These are phyloP conservation scores for Graphilbum sp. DNA, from an alignment of 2,329 filamentous ascomycete genomes.

Conservation along the genomic window DNA sequence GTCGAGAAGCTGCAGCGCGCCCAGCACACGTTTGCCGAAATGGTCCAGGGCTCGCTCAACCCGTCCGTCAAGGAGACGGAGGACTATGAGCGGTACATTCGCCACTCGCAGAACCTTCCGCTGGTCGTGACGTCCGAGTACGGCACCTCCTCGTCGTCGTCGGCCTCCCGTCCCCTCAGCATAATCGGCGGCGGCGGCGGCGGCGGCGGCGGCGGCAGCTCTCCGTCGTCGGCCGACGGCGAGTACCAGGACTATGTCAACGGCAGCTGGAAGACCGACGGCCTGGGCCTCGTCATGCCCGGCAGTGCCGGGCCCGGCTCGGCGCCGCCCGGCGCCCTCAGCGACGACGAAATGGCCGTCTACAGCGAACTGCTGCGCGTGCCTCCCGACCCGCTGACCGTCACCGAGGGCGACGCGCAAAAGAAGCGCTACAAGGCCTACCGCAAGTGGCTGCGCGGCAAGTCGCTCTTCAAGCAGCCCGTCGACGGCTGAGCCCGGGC, in stretches of 20 bases:
- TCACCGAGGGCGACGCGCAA: conserved; percentile 66
- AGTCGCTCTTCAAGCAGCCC: conserved; percentile 90
- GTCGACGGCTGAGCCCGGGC: conserved; percentile 23
- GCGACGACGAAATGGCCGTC: conserved; percentile 50
- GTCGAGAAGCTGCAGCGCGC: conserved; percentile 67
- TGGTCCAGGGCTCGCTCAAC: conserved; percentile 72
- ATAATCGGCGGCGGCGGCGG: too few species aligned
- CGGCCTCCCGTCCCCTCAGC: not conserved
- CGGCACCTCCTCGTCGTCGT: conserved; percentile 12
- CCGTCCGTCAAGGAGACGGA: conserved; percentile 70
- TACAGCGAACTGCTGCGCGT: conserved; percentile 66
- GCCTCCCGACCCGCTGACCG: conserved; percentile 70
- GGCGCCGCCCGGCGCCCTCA: conserved; percentile 7
- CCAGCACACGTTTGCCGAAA: conserved; percentile 77
- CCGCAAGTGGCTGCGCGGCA: conserved; percentile 82
- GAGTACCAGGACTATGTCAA: conserved; percentile 74
- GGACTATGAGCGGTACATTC: conserved; percentile 80
- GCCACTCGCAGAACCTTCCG: conserved; percentile 75
- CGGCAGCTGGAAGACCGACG: conserved; percentile 46
- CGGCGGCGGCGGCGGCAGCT: not conserved
- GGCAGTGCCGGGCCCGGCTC: too few species aligned
- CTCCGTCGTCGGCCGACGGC: conserved; percentile 26
- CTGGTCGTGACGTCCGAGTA: conserved; percentile 47
- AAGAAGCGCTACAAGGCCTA: conserved; percentile 98
- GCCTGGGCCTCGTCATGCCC: conserved; percentile 21